A percentile compares a stretch with the other conserved stretches of the same genome.
Evolutionary conservation across 192 early-diverging fungal species (phyloP).

Genomic region (Coemansia aciculifera): DNA sequence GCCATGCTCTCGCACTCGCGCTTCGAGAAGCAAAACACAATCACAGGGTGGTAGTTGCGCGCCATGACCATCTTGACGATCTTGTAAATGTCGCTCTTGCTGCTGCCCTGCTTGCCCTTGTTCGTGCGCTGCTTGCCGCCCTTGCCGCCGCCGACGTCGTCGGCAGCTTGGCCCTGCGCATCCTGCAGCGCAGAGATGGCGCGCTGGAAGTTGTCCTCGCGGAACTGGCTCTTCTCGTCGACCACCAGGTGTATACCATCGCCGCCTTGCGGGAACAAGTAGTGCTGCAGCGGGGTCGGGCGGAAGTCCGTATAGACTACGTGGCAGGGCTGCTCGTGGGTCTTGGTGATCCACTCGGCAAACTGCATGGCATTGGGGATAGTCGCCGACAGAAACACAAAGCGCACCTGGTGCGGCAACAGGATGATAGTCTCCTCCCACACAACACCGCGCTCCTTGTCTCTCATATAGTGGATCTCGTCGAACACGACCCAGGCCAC

Average conservation of each 20-base stretch:
- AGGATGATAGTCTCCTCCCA: constrained; percentile 99
- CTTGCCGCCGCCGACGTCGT: constrained; percentile 50
- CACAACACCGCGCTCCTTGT: constrained; percentile 95
- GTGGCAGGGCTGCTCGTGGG: constrained; percentile 96
- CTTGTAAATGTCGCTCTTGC: constrained; percentile 83
- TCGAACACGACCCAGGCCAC: constrained; percentile 98
- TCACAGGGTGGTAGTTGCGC: constrained; percentile 97
- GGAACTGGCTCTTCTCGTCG: constrained; percentile 92
- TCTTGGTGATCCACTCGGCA: constrained; percentile 96
- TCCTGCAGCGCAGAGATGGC: constrained; percentile 76
- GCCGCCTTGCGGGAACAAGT: constrained; percentile 87
- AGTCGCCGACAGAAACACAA: constrained; percentile 96
- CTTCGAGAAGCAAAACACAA: constrained; percentile 95
- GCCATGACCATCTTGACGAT: constrained; percentile 94
- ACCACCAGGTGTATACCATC: constrained; percentile 95
- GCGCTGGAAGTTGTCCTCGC: constrained; percentile 94
- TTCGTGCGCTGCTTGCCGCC: constrained; percentile 55
- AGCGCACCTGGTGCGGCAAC: constrained; percentile 87
- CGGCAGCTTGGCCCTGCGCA: constrained; percentile 61
- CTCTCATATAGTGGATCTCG: constrained; percentile 99
- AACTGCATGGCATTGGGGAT: constrained; percentile 99
- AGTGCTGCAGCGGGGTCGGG: constrained; percentile 96
- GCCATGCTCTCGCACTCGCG: constrained; percentile 92
- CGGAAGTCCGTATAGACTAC: constrained; percentile 98
- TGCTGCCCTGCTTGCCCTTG: constrained; percentile 60